These are phyloP conservation scores for Penicillium coprophilum DNA, from an alignment of 495 filamentous ascomycete species.

Conservation along the genomic window DNA sequence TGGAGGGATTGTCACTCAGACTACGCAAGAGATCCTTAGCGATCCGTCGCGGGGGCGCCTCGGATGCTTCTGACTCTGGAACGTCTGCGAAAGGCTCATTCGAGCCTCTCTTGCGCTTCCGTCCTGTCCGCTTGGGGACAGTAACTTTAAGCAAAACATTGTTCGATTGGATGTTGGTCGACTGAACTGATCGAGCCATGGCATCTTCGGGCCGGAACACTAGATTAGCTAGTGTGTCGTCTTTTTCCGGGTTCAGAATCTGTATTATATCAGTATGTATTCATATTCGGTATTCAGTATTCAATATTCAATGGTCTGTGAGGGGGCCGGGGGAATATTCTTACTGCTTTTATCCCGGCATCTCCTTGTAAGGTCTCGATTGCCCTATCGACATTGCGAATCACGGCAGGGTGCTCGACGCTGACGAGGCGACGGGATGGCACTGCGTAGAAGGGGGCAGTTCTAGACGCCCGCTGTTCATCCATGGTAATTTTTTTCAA, in stretches of 20 bases:
- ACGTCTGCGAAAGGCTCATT: conserved; percentile 57
- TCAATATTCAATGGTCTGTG: background rate
- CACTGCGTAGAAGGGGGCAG: conserved; percentile 57
- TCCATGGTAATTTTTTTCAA: conserved; percentile 22
- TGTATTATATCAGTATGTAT: conserved; percentile 22
- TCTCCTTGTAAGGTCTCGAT: conserved; percentile 74
- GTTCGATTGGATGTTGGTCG: conserved; percentile 66
- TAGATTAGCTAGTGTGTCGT: conserved; percentile 49
- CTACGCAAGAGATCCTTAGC: conserved; percentile 56
- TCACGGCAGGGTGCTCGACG: conserved; percentile 84
- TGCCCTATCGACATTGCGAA: conserved; percentile 79
- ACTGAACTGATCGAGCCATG: conserved; percentile 69
- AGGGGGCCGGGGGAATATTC: conserved; percentile 8
- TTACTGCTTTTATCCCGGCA: conserved; percentile 63
- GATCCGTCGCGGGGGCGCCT: conserved; percentile 23
- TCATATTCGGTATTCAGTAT: too few relatives aligned
- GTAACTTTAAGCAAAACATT: conserved; percentile 85
- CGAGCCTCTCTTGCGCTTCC: conserved; percentile 76
- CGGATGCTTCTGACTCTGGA: conserved; percentile 5
- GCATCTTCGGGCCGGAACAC: conserved; percentile 76
- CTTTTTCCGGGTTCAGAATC: conserved; percentile 44
- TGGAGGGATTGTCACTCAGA: conserved; percentile 67
- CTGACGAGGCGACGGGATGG: conserved; percentile 66
- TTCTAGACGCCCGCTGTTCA: conserved; percentile 25
- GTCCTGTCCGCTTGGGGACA: conserved; percentile 80